Evolutionary conservation across 176 grass and related monocot genomes (phyloP), one percentile per base, ranked within the genome.

Genomic region (Stipa capillata): DNA sequence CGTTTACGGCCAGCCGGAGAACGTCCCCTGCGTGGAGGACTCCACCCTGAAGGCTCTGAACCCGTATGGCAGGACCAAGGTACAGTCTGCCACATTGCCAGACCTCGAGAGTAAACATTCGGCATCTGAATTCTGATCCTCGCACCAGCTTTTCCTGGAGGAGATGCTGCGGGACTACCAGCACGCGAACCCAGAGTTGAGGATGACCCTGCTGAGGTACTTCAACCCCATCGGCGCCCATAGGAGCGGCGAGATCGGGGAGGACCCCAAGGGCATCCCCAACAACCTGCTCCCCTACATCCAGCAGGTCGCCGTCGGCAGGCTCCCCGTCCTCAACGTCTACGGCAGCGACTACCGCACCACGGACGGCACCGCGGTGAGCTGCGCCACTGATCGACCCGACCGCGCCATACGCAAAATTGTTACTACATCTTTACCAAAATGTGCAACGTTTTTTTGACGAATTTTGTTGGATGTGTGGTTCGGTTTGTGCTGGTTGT

Each of bases 201-300:
- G 81, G 76, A 94, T 92, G 56, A 90, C 94, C 77, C 75, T 92
- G 31, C 60, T 94, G 57, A 83, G 96, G 42, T 98, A 98, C 81
- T 98, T 94, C 87, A 98, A 98, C 73, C 96, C 92, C 57, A 91
- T 98, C 35, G 96, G 96, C 50, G 92, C 92, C 0, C 92, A 98
- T 83, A 79, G 85, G 81, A 93, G 87, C 85, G 94, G 90, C 28
- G 72, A 94, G 80, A 89, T 98, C 77, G 95, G 95, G 23, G 95
- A 98, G 82, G 92, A 98, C 78, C 92, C 92, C 55, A 92, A 60
- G 73, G 95, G 95, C 5, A 75, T 94, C 29, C 95, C 95, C 41
- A 98, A 98, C 89, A 98, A 98, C 79, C 72, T 98, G 59, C 89
- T 98, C 74, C 95, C 95, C 17, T 98, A 90, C 84, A 94, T 94